phyloP scores from a whole-genome alignment of 2,329 filamentous ascomycete species.

The Pestalotiopsis sp. region DNA sequence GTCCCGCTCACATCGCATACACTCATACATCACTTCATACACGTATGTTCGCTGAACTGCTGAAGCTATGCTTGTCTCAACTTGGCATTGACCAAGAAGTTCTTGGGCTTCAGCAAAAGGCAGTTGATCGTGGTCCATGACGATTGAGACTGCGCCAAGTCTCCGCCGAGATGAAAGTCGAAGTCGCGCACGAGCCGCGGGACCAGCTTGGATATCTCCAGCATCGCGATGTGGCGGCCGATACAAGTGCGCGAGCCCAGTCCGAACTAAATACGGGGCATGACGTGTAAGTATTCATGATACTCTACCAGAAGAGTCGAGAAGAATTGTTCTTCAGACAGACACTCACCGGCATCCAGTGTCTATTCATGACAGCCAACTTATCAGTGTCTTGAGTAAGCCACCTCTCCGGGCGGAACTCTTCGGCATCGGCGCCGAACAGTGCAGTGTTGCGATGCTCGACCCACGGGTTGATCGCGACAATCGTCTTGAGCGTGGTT shows the following conservation, averaged over 20 bases:
- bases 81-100: slow-evolving; percentile 8
- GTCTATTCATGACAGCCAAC: slow-evolving; percentile 26
- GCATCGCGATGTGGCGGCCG: slow-evolving; percentile 42
- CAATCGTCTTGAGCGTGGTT: slow-evolving; percentile 21
- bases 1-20: no score
- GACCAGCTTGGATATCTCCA: slow-evolving; percentile 44
- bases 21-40: no score
- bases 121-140: slow-evolving; percentile 1
- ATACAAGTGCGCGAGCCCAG: slow-evolving; percentile 42
- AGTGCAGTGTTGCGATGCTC: slow-evolving; percentile 29
- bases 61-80: neutral
- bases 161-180: slow-evolving; percentile 28
- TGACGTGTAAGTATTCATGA: neutral
- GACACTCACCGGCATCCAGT: slow-evolving; percentile 34
- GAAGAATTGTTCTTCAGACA: neutral
- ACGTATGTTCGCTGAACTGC: no score
- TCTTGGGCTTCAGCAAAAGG: slow-evolving; percentile 3
- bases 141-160: neutral
- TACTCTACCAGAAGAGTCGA: neutral
- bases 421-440: slow-evolving; percentile 32
- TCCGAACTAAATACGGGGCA: slow-evolving; percentile 32
- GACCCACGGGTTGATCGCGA: slow-evolving; percentile 37
- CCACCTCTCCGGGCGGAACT: slow-evolving; percentile 43
- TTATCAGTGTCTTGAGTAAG: slow-evolving; percentile 24
- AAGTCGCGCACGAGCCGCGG: slow-evolving; percentile 36